Conservation (phyloP, 148 eudicot genomes). For the Chenopodium quinoa region DNA sequence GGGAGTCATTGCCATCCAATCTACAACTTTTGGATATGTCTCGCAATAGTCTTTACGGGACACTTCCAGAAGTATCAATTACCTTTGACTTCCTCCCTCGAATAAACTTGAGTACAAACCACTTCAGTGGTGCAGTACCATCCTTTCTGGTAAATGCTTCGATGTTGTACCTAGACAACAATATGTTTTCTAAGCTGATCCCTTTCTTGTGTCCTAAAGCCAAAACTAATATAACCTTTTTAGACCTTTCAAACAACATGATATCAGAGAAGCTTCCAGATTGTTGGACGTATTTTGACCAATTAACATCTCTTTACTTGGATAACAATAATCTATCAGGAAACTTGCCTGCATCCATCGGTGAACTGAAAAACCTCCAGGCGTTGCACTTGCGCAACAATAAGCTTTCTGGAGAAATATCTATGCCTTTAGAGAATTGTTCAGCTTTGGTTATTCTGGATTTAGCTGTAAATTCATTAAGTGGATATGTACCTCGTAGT, state of each 20-base stretch:
- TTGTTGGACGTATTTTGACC: conserved; percentile 21
- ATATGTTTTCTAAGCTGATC: conserved; percentile 10
- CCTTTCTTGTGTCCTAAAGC: conserved; percentile 16
- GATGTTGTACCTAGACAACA: conserved; percentile 17
- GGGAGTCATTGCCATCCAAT: conserved; percentile 17
- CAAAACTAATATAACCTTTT: not conserved
- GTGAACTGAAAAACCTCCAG: not conserved
- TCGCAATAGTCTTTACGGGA: conserved; percentile 13
- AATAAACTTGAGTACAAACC: conserved; percentile 26
- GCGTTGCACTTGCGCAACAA: conserved; percentile 15
- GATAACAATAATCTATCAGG: conserved; percentile 11
- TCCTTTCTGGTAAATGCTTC: conserved; percentile 1
- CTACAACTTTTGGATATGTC: conserved; percentile 14
- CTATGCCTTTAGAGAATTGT: conserved; percentile 9
- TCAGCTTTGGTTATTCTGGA: conserved; percentile 15
- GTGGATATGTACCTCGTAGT: conserved; percentile 7
- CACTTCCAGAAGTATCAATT: conserved; percentile 3
- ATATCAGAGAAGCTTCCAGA: conserved; percentile 25
- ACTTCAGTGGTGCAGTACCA: conserved; percentile 24
- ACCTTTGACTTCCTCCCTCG: not conserved
- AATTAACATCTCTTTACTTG: not conserved
- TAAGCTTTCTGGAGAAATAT: conserved; percentile 16
- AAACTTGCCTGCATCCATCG: not conserved
- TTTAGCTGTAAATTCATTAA: conserved; percentile 16
- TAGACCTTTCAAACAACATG: conserved; percentile 23